Conservation (phyloP, 2,329 filamentous ascomycete species). For the Blastomyces percursus region DNA sequence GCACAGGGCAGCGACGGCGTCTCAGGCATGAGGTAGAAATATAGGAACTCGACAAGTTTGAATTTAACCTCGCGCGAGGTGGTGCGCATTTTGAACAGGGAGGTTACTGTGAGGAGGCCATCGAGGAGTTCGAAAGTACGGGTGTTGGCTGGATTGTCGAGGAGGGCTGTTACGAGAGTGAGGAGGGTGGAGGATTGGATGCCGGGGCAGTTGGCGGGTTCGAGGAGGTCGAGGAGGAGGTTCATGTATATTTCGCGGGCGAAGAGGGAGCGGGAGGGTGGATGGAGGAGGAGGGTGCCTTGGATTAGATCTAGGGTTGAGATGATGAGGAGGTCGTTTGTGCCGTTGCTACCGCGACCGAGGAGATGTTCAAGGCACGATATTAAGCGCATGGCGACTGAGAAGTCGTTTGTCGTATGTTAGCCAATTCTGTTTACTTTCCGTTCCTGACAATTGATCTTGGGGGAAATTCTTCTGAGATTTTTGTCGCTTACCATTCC, state of each 20-base stretch:
- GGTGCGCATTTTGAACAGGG: conserved; percentile 78
- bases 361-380: conserved; percentile 76
- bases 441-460: neutral
- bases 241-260: conserved; percentile 91
- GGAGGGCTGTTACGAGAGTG: conserved; percentile 76
- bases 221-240: conserved; percentile 84
- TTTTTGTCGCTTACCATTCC: conserved; percentile 55
- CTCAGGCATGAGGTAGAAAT: conserved; percentile 98
- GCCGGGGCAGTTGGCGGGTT: conserved; percentile 79
- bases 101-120: conserved; percentile 81
- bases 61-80: conserved; percentile 85
- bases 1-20: conserved; percentile 34
- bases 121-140: conserved; percentile 87
- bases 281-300: conserved; percentile 76
- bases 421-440: neutral
- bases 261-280: conserved; percentile 78
- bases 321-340: conserved; percentile 80
- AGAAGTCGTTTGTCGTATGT: neutral
- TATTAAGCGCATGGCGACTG: conserved; percentile 72
- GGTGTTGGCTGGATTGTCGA: conserved; percentile 77
- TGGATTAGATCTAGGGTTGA: conserved; percentile 81
- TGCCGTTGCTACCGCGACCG: conserved; percentile 67
- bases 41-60: conserved; percentile 92
- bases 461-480: neutral
- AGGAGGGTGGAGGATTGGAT: conserved; percentile 86